phyloP scores from a whole-genome alignment of 306 rosid genomes.

The Corylus americana region DNA sequence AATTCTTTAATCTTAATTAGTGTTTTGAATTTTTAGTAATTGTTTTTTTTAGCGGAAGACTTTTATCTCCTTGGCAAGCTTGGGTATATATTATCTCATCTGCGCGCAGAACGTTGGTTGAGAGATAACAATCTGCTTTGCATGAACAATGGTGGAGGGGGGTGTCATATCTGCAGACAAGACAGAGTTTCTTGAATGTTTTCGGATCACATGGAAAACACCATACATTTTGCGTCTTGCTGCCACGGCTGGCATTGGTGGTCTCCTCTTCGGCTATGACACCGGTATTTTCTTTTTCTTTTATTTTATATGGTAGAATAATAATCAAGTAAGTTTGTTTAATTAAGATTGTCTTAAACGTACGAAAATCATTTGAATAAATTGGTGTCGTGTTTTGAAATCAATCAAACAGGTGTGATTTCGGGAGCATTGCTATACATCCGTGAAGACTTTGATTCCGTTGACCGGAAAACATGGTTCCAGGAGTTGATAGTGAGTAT shows the following conservation, averaged over 20 bases:
- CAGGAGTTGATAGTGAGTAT: conserved; percentile 86
- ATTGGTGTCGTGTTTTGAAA: too few relatives aligned
- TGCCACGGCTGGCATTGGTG: conserved; percentile 79
- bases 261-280: conserved; percentile 88
- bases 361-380: too few relatives aligned
- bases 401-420: conserved; percentile 59
- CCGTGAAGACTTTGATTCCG: conserved; percentile 58
- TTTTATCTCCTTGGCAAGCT: too few relatives aligned
- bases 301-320: not conserved
- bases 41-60: too few relatives aligned
- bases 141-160: conserved; percentile 48
- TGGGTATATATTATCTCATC: too few relatives aligned
- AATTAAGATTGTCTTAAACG: too few relatives aligned
- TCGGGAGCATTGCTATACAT: conserved; percentile 91
- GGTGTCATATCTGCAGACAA: conserved; percentile 35
- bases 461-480: conserved; percentile 79
- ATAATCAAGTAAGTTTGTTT: too few relatives aligned
- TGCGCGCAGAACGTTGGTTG: not conserved
- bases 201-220: conserved; percentile 54
- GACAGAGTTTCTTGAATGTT: conserved; percentile 63
- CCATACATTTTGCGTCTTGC: conserved; percentile 87
- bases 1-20: too few relatives aligned
- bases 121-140: not conserved
- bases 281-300: conserved; percentile 44
- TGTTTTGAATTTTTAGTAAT: too few relatives aligned